Base-by-base conservation (phyloP, 169 alveolate species). In the Besnoitia besnoiti region DNA sequence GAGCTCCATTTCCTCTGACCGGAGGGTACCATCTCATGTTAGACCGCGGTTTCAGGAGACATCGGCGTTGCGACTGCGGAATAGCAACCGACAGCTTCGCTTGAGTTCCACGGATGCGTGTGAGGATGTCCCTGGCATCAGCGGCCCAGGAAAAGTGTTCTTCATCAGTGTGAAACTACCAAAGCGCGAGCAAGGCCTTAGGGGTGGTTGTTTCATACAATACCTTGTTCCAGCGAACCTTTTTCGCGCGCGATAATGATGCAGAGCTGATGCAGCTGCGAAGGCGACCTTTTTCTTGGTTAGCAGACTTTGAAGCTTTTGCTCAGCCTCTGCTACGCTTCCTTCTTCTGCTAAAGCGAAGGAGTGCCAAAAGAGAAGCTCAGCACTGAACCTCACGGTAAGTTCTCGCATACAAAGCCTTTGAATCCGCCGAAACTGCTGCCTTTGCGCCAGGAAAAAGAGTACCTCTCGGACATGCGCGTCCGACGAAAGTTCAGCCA, bases 301-400 rank as follows among this genome's bases (percentile, higher is more conserved):
- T 27, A 73, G 47, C 40, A 73, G 84, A 73, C 49, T 73, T 39
- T 73, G 49, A 30, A 73, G 33, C 16, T 73, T 73, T 21, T 73
- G 84, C 84, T 73, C 84, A 21, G 84, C 84, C 44, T 73, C 84
- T 10, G 42, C 49, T 30, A 73, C 16, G 84, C 46, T 73, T 30
- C 84, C 84, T 39, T 73, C 84, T 39, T 73, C 84, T 7, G 84
- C 84, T 44, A 73, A 73, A 37, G 84, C 84, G 84, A 73, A 73
- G 24, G 47, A 73, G 27, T 73, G 84, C 84, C 84, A 73, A 21
- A 73, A 73, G 49, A 73, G 46, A 73, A 73, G 42, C 46, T 73
- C 44, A 30, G 46, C 84, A 73, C 84, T 73, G 46, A 73, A 73
- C 84, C 46, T 73, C 84, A 73, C 84, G 0, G 84, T 73, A 30